Base-by-base conservation (phyloP, 192 early-diverging fungal species). In the Helicostylum pulchrum region DNA sequence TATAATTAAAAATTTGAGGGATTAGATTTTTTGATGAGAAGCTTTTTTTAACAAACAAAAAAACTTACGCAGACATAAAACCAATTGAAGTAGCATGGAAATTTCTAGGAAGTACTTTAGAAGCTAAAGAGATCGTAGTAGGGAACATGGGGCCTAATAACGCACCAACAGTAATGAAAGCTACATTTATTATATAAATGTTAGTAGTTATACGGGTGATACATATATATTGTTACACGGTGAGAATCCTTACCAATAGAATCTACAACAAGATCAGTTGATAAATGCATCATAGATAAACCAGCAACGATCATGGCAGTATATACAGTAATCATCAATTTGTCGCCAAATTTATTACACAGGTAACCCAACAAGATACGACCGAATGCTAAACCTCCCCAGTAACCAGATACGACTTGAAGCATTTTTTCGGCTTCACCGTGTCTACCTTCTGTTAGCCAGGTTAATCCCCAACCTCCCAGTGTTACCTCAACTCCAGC, bases 401-500 rank as follows among this genome's bases (percentile, higher is more conserved):
- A 76, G 30, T 71, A 76, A n/a, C 59, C 61, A 20, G 74, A 70
- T 52, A 70, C 55, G 11, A 76, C 65, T 12, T 60, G n/a, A 21
- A 60, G 65, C 74, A 71, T 71, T n/a, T 6, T 15, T 15, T 59
- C 48, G 17, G 56, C 11, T 36, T 71, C 64, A 26, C 74, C 74
- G 4, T 59, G 23, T 26, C 66, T 45, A 36, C 64, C 68, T 15
- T 61, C 61, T 5, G 66, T 71, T 14, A 76, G 32, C 47, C 59
- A 76, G 11, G 64, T 67, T 17, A 67, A 76, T 17, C 65, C 65
- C 74, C 74, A 76, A 20, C 64, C 65, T 36, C 74, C 74, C 5
- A 76, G n/a, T 20, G 65, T 71, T 30, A 71, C 61, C 49, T 76
- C 74, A 30, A 76, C 31, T 8, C 74, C 74, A 10, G 71, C 74